Percentiles rank a stretch among this genome's conserved stretches.
Conservation (phyloP, 257 asterid species). For the Catharanthus roseus region DNA sequence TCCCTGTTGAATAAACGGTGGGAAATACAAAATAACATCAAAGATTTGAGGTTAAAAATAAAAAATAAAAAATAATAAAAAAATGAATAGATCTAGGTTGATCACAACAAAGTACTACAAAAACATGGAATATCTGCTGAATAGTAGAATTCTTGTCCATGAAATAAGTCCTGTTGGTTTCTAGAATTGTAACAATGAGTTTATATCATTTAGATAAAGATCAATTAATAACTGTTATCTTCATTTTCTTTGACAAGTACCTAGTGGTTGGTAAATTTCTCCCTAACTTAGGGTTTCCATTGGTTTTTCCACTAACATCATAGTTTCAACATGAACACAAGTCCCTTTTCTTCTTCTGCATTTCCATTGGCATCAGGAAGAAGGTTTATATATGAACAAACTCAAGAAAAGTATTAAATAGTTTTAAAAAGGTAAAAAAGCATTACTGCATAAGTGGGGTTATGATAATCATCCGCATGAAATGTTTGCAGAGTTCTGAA, state of each 20-base stretch:
- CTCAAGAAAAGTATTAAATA: not conserved
- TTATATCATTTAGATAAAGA: not conserved
- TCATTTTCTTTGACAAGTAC: not conserved
- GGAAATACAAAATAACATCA: constrained; percentile 5
- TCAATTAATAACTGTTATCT: not conserved
- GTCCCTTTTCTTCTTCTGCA: not conserved
- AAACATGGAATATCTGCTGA: not conserved
- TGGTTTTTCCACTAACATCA: not conserved
- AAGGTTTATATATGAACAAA: not conserved
- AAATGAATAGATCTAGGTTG: not conserved
- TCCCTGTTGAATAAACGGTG: constrained; percentile 46
- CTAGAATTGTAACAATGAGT: not conserved
- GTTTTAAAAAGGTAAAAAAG: not conserved
- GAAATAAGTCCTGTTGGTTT: not conserved
- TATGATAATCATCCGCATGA: constrained; percentile 90
- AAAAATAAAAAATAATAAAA: not conserved
- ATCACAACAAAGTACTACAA: not conserved
- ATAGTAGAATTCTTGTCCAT: not conserved
- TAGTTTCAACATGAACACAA: not conserved
- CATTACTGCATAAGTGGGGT: constrained; percentile 78
- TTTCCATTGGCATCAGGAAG: not conserved
- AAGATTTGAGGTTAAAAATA: not conserved
- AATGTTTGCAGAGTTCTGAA: constrained; percentile 60
- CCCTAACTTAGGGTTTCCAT: not conserved
- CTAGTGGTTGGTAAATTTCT: not conserved